Conservation (phyloP, 306 rosid species). For the Lagenaria siceraria region DNA sequence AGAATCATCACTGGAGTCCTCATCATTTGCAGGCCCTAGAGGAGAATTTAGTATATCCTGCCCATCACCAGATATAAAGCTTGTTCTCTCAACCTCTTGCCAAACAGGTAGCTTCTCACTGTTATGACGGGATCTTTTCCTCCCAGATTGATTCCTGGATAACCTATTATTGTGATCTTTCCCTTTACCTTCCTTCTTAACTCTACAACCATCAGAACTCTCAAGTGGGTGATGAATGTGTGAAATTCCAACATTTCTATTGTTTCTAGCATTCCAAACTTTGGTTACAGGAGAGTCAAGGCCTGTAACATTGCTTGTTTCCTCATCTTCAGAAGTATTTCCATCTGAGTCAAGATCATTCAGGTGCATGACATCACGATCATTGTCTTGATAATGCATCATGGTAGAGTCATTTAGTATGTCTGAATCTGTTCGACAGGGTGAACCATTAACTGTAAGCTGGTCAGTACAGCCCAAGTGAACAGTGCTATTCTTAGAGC, state of each 20-base stretch:
- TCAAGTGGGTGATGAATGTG: conserved; percentile 97
- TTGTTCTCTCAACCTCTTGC: conserved; percentile 95
- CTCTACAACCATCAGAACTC: conserved; percentile 32
- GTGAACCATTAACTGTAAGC: conserved; percentile 18
- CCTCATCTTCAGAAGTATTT: conserved; percentile 73
- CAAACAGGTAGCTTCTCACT: conserved; percentile 38
- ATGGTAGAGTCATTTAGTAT: conserved; percentile 20
- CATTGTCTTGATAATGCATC: conserved; percentile 36
- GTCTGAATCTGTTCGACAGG: conserved; percentile 21
- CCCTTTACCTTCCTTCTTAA: conserved; percentile 49
- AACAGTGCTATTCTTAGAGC: conserved; percentile 25
- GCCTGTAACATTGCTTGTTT: conserved; percentile 54
- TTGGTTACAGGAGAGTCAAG: conserved; percentile 89
- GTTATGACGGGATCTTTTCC: conserved; percentile 51
- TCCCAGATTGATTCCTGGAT: conserved; percentile 38
- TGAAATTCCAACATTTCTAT: conserved; percentile 51
- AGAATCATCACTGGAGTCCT: conserved; percentile 65
- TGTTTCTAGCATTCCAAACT: conserved; percentile 93
- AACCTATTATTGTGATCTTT: conserved; percentile 31
- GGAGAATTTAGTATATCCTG: conserved; percentile 67
- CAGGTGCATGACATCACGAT: conserved; percentile 19
- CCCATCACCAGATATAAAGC: conserved; percentile 92
- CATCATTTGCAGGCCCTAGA: conserved; percentile 32
- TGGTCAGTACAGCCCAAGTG: conserved; percentile 27
- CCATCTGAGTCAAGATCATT: conserved; percentile 49